A percentile compares a stretch with the other conserved stretches of the same genome.
These are phyloP conservation scores for Pyrus hybrid DNA, from an alignment of 331 rosid species.

Conservation along the genomic window DNA sequence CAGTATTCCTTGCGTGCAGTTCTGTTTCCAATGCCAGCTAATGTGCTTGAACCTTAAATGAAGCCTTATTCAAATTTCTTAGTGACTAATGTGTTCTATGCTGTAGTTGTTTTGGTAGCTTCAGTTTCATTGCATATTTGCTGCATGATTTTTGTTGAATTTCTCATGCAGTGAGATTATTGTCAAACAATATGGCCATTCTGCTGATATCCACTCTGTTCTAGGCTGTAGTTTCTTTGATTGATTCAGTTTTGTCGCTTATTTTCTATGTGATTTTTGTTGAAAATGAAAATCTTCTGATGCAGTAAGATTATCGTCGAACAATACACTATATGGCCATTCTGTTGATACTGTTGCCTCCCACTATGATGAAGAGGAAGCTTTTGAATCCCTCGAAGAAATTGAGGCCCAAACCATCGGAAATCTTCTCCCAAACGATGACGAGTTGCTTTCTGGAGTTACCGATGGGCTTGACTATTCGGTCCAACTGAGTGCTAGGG, in stretches of 20 bases:
- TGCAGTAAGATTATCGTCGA: conserved; percentile 54
- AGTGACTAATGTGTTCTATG: not conserved
- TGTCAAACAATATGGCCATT: conserved; percentile 31
- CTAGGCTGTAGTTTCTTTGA: not conserved
- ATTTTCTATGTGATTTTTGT: not conserved
- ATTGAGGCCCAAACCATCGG: conserved; percentile 71
- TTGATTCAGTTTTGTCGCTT: conserved; percentile 9
- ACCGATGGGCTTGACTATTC: conserved; percentile 37
- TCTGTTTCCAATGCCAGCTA: conserved; percentile 4
- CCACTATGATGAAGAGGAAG: conserved; percentile 56
- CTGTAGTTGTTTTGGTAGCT: not conserved
- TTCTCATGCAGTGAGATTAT: conserved; percentile 33
- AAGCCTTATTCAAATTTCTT: too few relatives aligned
- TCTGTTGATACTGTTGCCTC: conserved; percentile 58
- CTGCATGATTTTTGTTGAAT: not conserved
- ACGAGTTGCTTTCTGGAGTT: conserved; percentile 68
- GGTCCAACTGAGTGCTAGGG: conserved; percentile 26
- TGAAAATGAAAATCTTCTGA: conserved; percentile 16
- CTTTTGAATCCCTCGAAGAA: conserved; percentile 61
- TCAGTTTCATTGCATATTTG: conserved; percentile 10
- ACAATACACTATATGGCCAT: conserved; percentile 44
- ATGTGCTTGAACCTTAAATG: too few relatives aligned
- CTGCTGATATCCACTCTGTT: conserved; percentile 26
- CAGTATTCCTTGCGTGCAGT: not conserved
- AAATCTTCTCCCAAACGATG: conserved; percentile 67